Conservation (phyloP, 2,329 filamentous ascomycete genomes). For the Pyricularia pennisetigena region DNA sequence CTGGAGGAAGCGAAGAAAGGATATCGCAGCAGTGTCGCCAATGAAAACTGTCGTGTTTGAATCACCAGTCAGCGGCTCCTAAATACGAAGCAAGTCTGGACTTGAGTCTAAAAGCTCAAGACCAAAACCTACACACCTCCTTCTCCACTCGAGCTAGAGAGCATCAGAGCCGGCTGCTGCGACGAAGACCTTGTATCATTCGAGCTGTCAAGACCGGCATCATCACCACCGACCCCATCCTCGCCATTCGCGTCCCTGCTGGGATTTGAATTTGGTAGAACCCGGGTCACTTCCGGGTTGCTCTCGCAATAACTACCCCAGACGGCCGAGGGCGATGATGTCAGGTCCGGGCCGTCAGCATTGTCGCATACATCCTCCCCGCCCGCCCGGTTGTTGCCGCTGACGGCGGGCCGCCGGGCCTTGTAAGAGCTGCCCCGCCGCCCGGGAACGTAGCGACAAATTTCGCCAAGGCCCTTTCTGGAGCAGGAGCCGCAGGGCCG, state of each 20-base stretch:
- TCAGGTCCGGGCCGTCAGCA: background rate
- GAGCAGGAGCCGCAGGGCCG: conserved; percentile 5
- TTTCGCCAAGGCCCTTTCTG: background rate
- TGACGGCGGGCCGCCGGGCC: background rate
- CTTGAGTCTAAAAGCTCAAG: background rate
- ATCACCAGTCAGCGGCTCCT: background rate
- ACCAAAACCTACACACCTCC: background rate
- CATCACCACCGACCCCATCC: background rate
- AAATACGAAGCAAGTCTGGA: background rate
- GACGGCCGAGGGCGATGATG: background rate
- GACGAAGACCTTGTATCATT: background rate
- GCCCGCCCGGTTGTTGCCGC: background rate
- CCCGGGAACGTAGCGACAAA: background rate
- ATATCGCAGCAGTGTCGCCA: conserved; percentile 10
- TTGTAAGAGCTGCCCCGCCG: background rate
- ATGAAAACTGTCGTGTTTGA: conserved; percentile 6
- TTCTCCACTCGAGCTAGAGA: conserved; percentile 1
- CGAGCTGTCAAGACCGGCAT: background rate
- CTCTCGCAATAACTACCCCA: background rate
- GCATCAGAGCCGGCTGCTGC: background rate
- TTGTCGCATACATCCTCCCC: background rate
- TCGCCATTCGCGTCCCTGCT: background rate
- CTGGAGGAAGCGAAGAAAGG: conserved; percentile 9
- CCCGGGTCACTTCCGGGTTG: background rate
- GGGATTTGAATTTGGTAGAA: background rate